A percentile compares a stretch with the other conserved stretches of the same genome.
phyloP scores from a whole-genome alignment of 2,329 filamentous ascomycete genomes.

The Xylariaceae sp. region DNA sequence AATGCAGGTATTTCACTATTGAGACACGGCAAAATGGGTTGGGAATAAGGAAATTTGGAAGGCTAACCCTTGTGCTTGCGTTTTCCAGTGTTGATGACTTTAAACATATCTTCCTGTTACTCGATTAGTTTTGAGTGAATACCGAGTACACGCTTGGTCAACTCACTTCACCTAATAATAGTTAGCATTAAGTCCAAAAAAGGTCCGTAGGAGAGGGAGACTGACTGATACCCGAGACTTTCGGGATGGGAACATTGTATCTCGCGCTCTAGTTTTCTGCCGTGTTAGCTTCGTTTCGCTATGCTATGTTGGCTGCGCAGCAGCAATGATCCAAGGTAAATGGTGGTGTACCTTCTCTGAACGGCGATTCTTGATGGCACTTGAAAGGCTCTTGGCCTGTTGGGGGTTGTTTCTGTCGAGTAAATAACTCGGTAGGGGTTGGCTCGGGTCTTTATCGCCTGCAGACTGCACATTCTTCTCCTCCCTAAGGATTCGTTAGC shows the following conservation, averaged over 20 bases:
- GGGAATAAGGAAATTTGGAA: constrained; percentile 34
- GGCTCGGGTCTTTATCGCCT: constrained; percentile 77
- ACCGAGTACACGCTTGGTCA: background rate
- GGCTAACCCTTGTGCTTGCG: constrained; percentile 69
- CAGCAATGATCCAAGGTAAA: background rate
- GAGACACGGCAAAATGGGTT: background rate
- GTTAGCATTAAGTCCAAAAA: constrained; percentile 4
- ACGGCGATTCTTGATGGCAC: constrained; percentile 94
- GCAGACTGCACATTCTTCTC: constrained; percentile 92
- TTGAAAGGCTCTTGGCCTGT: constrained; percentile 73
- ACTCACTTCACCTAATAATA: constrained; percentile 21
- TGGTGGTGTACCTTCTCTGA: constrained; percentile 67
- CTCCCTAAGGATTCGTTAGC: constrained; percentile 54
- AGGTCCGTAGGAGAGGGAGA: background rate
- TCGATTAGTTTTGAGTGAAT: background rate
- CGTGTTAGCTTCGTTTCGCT: background rate
- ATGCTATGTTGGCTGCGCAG: background rate
- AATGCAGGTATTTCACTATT: too few relatives aligned
- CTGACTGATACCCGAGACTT: constrained; percentile 86
- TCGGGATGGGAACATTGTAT: constrained; percentile 90
- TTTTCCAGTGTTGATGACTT: constrained; percentile 88
- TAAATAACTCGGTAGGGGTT: constrained; percentile 89
- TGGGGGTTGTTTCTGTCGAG: constrained; percentile 77
- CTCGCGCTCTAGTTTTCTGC: constrained; percentile 69
- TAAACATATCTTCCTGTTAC: constrained; percentile 75